Percentiles rank a stretch among this genome's conserved stretches.
Conservation (phyloP, 179 eudicot species). For the Heliamphora pulchella region DNA sequence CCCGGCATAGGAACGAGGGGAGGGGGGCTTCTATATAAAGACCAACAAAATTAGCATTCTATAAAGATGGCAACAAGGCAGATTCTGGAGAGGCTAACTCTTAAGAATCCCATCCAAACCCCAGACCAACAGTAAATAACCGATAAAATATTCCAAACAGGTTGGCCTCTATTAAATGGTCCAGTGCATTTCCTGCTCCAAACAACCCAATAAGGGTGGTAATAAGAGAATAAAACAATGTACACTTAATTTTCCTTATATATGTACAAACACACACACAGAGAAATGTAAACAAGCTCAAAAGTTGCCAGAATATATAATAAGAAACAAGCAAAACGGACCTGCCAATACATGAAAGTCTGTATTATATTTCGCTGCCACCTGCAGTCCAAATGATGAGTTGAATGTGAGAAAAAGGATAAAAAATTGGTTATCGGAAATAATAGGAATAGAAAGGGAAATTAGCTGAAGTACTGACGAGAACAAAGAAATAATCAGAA, state of each 20-base stretch:
- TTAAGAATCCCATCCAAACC: not conserved
- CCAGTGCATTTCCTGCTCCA: not conserved
- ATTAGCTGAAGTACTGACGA: constrained; percentile 53
- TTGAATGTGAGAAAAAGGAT: not conserved
- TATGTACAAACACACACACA: no score
- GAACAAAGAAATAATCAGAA: constrained; percentile 66
- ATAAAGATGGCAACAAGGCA: not conserved
- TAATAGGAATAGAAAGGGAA: constrained; percentile 5
- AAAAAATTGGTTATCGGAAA: not conserved
- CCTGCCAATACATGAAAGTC: constrained; percentile 98
- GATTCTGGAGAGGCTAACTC: not conserved
- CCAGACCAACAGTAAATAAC: not conserved
- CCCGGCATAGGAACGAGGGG: no score
- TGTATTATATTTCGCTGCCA: constrained; percentile 96
- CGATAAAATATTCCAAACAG: not conserved
- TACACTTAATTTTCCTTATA: not conserved
- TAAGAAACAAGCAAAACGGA: constrained; percentile 22
- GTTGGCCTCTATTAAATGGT: not conserved
- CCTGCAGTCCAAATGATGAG: constrained; percentile 39
- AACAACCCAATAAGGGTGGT: not conserved
- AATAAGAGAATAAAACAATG: not conserved
- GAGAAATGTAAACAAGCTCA: not conserved
- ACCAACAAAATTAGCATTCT: no score
- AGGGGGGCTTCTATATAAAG: no score
- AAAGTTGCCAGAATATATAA: not conserved